phyloP scores from a whole-genome alignment of 2,329 filamentous ascomycete genomes.

The Fusarium sp. region DNA sequence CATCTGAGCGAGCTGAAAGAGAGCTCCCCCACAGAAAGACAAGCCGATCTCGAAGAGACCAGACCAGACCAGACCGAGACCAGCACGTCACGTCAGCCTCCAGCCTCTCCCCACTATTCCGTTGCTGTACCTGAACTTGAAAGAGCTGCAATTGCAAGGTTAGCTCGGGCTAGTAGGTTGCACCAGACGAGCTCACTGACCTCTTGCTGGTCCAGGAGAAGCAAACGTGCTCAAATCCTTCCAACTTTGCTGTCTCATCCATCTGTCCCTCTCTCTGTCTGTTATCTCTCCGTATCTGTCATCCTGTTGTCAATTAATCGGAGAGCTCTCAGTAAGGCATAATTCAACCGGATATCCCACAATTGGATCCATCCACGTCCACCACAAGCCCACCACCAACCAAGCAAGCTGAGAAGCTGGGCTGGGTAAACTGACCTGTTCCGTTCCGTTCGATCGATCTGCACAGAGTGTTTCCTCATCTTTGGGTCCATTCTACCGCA shows the following conservation, averaged over 20 bases:
- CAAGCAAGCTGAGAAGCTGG: conserved; percentile 17
- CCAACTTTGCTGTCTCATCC: conserved; percentile 19
- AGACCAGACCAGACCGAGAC: conserved; percentile 7
- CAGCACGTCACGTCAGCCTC: conserved; percentile 30
- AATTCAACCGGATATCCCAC: conserved; percentile 1
- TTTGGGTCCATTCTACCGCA: conserved; percentile 30
- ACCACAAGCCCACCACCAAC: conserved; percentile 24
- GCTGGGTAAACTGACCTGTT: conserved; percentile 18
- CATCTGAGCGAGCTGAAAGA: conserved; percentile 21
- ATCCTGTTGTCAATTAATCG: conserved; percentile 1
- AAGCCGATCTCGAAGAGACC: conserved; percentile 4
- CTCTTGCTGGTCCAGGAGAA: conserved; percentile 30
- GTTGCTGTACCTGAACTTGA: conserved; percentile 33
- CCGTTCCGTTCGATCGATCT: conserved; percentile 40
- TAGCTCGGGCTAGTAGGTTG: conserved; percentile 26
- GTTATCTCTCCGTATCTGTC: background rate
- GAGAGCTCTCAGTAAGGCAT: background rate
- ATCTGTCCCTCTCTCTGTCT: background rate
- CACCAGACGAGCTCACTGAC: conserved; percentile 40
- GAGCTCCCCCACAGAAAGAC: conserved; percentile 35
- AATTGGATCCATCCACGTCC: conserved; percentile 20
- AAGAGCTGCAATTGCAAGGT: conserved; percentile 35
- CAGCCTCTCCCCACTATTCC: conserved; percentile 30
- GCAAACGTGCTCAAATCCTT: conserved; percentile 36
- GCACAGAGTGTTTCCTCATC: conserved; percentile 34